phyloP scores from a whole-genome alignment of 2,329 filamentous ascomycete genomes.

The Raffaelea albimanens region DNA sequence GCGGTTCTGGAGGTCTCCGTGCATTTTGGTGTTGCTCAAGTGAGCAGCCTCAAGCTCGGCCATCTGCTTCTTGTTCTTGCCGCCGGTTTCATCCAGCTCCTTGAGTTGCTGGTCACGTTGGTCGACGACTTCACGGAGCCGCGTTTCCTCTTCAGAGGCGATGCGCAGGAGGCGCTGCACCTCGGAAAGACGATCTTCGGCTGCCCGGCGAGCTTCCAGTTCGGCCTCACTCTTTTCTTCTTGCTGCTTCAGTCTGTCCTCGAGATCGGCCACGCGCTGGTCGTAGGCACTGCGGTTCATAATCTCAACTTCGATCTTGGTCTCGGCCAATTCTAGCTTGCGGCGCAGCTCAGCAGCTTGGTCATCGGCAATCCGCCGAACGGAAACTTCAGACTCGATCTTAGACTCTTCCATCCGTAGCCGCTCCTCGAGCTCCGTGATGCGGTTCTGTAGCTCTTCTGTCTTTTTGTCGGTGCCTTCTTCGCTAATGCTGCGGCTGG shows the following conservation, averaged over 20 bases:
- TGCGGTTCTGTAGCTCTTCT: conserved; percentile 49
- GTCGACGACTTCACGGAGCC: conserved; percentile 56
- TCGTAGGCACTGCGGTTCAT: conserved; percentile 50
- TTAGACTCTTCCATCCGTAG: conserved; percentile 37
- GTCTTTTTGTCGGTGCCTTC: conserved; percentile 37
- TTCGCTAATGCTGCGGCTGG: conserved; percentile 24
- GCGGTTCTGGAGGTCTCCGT: conserved; percentile 46
- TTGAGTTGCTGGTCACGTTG: conserved; percentile 61
- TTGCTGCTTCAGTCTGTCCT: conserved; percentile 55
- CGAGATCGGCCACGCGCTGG: conserved; percentile 57
- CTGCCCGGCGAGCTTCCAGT: conserved; percentile 50
- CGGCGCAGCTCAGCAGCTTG: conserved; percentile 41
- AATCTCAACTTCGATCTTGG: conserved; percentile 50
- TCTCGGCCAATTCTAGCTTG: conserved; percentile 47
- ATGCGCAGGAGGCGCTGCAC: conserved; percentile 60
- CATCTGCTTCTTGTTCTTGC: conserved; percentile 50
- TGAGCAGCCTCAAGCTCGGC: conserved; percentile 62
- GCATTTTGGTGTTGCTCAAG: conserved; percentile 41
- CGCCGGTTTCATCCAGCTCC: conserved; percentile 43
- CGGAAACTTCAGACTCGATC: conserved; percentile 37
- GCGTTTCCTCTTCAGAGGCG: conserved; percentile 62
- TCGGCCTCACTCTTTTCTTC: conserved; percentile 58
- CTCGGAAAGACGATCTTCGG: conserved; percentile 64
- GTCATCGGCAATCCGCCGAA: conserved; percentile 44
- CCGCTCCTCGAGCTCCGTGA: conserved; percentile 50